Percentiles rank a stretch among this genome's conserved stretches.
Conservation (phyloP, 805 yeast species). For the Myxozyma neglecta region DNA sequence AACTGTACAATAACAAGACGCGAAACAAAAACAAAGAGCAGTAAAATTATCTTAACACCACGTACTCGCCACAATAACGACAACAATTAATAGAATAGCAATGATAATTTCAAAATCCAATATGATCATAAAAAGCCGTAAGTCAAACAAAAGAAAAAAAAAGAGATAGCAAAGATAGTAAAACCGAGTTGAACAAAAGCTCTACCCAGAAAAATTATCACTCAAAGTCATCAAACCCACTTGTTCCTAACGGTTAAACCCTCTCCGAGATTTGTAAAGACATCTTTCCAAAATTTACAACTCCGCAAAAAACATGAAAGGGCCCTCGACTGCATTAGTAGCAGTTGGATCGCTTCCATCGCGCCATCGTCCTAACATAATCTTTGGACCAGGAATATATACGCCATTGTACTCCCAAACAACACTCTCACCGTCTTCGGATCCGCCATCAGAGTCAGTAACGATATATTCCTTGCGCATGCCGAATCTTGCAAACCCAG, state of each 20-base stretch:
- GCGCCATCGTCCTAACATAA: constrained; percentile 29
- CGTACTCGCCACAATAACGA: background rate
- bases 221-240: background rate
- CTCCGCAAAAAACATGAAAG: constrained; percentile 29
- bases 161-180: too few species aligned
- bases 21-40: background rate
- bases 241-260: background rate
- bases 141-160: background rate
- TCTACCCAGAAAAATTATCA: too few species aligned
- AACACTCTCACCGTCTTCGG: constrained; percentile 23
- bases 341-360: constrained; percentile 20
- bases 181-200: too few species aligned
- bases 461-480: constrained; percentile 28
- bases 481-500: constrained; percentile 30
- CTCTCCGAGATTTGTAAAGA: background rate
- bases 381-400: constrained; percentile 30
- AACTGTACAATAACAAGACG: too few species aligned
- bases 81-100: background rate
- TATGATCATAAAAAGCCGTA: background rate
- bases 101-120: too few species aligned
- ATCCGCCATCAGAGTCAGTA: constrained; percentile 3
- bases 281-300: background rate
- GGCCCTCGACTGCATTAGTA: constrained; percentile 28
- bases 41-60: too few species aligned
- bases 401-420: constrained; percentile 31